phyloP scores from a whole-genome alignment of 2,329 filamentous ascomycete species.

The Colletotrichum horii region DNA sequence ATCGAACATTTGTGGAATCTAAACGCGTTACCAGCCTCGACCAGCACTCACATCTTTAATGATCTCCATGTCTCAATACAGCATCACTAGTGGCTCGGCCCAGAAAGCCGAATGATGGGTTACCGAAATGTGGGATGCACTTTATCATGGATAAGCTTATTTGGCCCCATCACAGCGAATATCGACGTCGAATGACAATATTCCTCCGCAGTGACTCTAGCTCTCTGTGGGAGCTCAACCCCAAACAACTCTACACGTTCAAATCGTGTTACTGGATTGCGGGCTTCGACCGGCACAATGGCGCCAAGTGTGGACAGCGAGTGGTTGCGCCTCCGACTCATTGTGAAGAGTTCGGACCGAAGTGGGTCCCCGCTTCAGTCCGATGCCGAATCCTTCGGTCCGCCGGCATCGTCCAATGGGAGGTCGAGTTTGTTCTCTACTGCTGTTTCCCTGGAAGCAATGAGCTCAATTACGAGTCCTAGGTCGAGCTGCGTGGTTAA shows the following conservation, averaged over 20 bases:
- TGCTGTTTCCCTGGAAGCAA: background rate
- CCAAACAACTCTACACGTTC: background rate
- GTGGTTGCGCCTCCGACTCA: background rate
- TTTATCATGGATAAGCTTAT: background rate
- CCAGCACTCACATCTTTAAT: background rate
- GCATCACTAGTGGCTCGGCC: background rate
- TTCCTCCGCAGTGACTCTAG: background rate
- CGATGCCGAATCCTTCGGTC: background rate
- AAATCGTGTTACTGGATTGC: background rate
- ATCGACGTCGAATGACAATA: background rate
- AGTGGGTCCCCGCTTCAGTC: background rate
- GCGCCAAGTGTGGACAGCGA: accelerated
- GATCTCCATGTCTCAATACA: accelerated
- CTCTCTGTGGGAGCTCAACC: background rate
- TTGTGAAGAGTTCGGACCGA: background rate
- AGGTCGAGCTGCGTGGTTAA: background rate
- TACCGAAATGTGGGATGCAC: background rate
- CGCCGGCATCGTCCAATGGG: background rate
- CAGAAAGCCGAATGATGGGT: background rate
- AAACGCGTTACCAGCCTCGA: background rate
- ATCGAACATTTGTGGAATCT: background rate
- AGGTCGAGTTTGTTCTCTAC: background rate
- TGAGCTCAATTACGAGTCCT: background rate
- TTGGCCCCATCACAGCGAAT: background rate
- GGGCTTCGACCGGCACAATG: background rate